phyloP scores from a whole-genome alignment of 2,329 filamentous ascomycete species.

The Alternaria angustiovoidea region DNA sequence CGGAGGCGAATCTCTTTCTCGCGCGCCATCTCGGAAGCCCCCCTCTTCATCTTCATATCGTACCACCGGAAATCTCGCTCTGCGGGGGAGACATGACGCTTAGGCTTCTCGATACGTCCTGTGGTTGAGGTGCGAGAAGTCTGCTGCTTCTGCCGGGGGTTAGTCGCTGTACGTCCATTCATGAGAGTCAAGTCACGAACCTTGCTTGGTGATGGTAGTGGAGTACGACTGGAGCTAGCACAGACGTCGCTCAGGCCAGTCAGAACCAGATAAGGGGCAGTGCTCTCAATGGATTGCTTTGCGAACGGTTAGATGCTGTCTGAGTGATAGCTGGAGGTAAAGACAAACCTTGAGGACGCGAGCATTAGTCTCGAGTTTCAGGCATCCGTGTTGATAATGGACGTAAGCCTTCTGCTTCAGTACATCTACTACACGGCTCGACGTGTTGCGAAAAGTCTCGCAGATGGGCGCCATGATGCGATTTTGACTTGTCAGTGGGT shows the following conservation, averaged over 20 bases:
- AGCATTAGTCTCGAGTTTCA: constrained; percentile 1
- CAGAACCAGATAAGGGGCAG: not conserved
- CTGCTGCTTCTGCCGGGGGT: not conserved
- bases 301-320: not conserved
- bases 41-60: constrained; percentile 1
- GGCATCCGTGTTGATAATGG: not conserved
- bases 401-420: not conserved
- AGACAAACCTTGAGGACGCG: not conserved
- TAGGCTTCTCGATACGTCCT: not conserved
- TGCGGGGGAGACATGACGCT: not conserved
- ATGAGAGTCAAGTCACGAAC: not conserved
- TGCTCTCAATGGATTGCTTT: not conserved
- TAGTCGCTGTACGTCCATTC: not conserved
- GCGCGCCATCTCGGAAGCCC: not conserved
- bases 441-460: not conserved
- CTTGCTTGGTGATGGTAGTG: not conserved
- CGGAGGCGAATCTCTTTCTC: not conserved
- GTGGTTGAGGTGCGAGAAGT: not conserved
- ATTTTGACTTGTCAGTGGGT: not conserved
- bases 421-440: not conserved
- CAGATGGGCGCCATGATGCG: not conserved
- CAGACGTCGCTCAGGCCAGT: not conserved
- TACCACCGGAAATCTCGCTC: not conserved
- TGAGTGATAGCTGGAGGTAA: not conserved
- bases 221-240: not conserved